Base-by-base conservation (phyloP, 768 basidiomycete species). In the Xerocomellus intermedius region DNA sequence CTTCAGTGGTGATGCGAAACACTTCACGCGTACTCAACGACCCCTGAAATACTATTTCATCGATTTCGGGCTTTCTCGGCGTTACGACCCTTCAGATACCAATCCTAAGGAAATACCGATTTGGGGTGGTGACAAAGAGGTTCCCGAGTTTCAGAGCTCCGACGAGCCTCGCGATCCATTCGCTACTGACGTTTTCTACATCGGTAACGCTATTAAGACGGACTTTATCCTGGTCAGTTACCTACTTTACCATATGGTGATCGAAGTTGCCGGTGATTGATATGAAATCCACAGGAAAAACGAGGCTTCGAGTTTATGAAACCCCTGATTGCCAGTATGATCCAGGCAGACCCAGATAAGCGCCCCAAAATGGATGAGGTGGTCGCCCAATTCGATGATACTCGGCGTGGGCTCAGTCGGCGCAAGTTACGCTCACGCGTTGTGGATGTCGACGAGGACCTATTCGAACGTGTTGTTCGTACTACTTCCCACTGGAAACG, bases 181-280 rank as follows among this genome's bases (percentile, higher is more conserved):
- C 42, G 63, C 72, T 0, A 73, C 72, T 0, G 80, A 81, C 33
- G 64, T 81, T 1, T 81, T 77, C 54, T 73, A 73, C 30, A 55
- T 79, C 0, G 78, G 77, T 0, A 79, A 79, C 43, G 21, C 72
- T 8, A 66, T 77, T 12, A 60, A 55, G 13, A 52, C 19, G 43
- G 60, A 73, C n/a, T 73, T 78, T 47, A 13, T 19, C 12, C 6
- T 19, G 12, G 39, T 19, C 16, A 8, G 10, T 21, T 8, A 30
- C 30, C n/a, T n/a, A n/a, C n/a, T n/a, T n/a, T n/a, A n/a, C n/a
- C n/a, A n/a, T n/a, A n/a, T n/a, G n/a, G n/a, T n/a, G n/a, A n/a
- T n/a, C n/a, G n/a, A n/a, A n/a, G n/a, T n/a, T n/a, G n/a, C n/a
- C n/a, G n/a, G n/a, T n/a, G n/a, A n/a, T n/a, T n/a, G n/a, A n/a